phyloP scores from a whole-genome alignment of 2,329 filamentous ascomycete species.

The Cladophialophora psammophila region DNA sequence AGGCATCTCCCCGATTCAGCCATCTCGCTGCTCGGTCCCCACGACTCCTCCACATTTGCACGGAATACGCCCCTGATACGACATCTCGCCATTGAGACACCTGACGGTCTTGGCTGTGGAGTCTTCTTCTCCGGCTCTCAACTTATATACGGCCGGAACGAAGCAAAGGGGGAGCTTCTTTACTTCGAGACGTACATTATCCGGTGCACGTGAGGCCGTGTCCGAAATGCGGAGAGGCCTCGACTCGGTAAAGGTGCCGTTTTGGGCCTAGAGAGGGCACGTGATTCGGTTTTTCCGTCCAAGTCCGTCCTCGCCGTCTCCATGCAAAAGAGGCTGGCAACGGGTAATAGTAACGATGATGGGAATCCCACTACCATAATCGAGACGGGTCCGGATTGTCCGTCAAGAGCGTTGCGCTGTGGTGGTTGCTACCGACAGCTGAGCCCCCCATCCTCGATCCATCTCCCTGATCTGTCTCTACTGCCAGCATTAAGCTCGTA shows the following conservation, averaged over 20 bases:
- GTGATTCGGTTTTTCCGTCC: background rate
- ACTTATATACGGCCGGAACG: background rate
- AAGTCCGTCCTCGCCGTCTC: background rate
- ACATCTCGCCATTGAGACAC: background rate
- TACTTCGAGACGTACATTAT: background rate
- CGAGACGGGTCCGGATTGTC: background rate
- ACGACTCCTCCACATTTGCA: slow-evolving; percentile 11
- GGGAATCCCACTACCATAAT: too few species aligned
- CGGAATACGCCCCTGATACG: slow-evolving; percentile 7
- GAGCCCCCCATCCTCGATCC: background rate
- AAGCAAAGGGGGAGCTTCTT: background rate
- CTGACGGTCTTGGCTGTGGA: background rate
- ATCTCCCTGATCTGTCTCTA: background rate
- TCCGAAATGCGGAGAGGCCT: background rate
- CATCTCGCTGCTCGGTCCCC: background rate
- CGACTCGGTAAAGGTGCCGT: background rate
- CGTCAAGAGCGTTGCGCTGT: background rate
- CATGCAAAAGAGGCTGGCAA: too few species aligned
- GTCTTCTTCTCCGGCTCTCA: background rate
- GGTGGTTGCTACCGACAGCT: background rate
- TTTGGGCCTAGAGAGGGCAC: background rate
- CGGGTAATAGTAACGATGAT: too few species aligned
- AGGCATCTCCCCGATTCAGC: slow-evolving; percentile 21
- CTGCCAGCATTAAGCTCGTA: background rate
- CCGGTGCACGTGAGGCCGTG: background rate